These are phyloP conservation scores for Flaveria sonorensis DNA, from an alignment of 129 eudicot genomes.

Conservation along the genomic window DNA sequence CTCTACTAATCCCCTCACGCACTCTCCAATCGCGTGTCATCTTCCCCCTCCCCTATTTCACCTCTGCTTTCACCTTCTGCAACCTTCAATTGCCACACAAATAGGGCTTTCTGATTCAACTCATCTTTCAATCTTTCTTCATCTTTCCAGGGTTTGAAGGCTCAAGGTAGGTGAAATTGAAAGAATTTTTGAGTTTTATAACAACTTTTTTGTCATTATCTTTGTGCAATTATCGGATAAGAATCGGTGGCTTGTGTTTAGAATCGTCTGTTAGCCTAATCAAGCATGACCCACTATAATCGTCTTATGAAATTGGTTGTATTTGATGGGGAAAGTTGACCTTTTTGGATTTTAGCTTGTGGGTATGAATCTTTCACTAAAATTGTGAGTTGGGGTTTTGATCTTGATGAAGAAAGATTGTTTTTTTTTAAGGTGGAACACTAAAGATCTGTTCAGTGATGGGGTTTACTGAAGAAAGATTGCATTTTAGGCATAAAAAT, in stretches of 20 bases:
- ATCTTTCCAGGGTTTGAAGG: neutral
- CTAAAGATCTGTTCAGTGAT: slow-evolving; percentile 41
- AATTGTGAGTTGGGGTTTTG: slow-evolving; percentile 1
- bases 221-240: slow-evolving; percentile 9
- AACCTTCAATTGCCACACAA: slow-evolving; percentile 14
- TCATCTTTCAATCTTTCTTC: neutral
- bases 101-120: neutral
- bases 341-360: slow-evolving; percentile 14
- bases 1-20: slow-evolving; percentile 25
- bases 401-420: slow-evolving; percentile 16
- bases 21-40: slow-evolving; percentile 8
- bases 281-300: slow-evolving; percentile 29
- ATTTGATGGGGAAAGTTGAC: neutral
- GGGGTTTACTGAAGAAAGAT: slow-evolving; percentile 37
- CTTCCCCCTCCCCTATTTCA: neutral
- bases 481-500: slow-evolving; percentile 50
- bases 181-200: no score
- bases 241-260: slow-evolving; percentile 21
- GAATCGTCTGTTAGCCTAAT: slow-evolving; percentile 27
- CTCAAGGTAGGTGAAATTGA: no score
- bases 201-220: slow-evolving; percentile 20
- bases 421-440: slow-evolving; percentile 9
- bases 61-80: slow-evolving; percentile 4
- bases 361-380: slow-evolving; percentile 20
- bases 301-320: slow-evolving; percentile 9